phyloP scores from a whole-genome alignment of 306 rosid genomes.

The Cyamopsis tetragonoloba region DNA sequence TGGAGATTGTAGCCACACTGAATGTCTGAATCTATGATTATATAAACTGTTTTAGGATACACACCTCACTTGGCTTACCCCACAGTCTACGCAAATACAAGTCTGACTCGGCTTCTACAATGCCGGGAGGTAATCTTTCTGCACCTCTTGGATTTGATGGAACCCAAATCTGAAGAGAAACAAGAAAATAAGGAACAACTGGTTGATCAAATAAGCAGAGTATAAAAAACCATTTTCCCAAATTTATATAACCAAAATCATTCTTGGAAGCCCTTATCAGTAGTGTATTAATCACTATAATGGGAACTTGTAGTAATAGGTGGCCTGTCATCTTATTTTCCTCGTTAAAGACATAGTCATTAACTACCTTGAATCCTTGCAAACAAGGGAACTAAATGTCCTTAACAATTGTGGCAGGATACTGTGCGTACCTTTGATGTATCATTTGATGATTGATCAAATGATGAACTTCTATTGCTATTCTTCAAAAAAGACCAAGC shows the following conservation, averaged over 20 bases:
- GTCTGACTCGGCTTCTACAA: slow-evolving; percentile 77
- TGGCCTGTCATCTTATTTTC: neutral
- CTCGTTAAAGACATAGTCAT: slow-evolving; percentile 1
- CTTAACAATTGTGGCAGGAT: slow-evolving; percentile 3
- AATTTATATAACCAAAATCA: neutral
- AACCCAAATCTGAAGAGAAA: slow-evolving; percentile 74
- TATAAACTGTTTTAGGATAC: slow-evolving; percentile 26
- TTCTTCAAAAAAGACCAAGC: slow-evolving; percentile 43
- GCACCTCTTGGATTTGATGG: slow-evolving; percentile 97
- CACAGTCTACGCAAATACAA: slow-evolving; percentile 80
- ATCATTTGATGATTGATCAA: slow-evolving; percentile 40
- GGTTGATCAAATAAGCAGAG: slow-evolving; percentile 8
- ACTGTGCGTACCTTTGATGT: slow-evolving; percentile 59
- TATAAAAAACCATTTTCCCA: slow-evolving; percentile 6
- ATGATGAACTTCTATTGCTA: slow-evolving; percentile 31
- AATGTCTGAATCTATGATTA: too few species aligned
- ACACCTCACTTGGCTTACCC: slow-evolving; percentile 95
- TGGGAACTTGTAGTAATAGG: neutral
- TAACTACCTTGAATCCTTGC: slow-evolving; percentile 16
- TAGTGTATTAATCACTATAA: neutral
- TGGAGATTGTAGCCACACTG: neutral
- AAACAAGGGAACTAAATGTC: neutral
- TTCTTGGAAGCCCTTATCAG: slow-evolving; percentile 14
- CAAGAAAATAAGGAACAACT: slow-evolving; percentile 6
- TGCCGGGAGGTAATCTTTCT: slow-evolving; percentile 84